A percentile compares a stretch with the other conserved stretches of the same genome.
Conservation (phyloP, 192 early-diverging fungal species). For the Backusella liffmaniae region DNA sequence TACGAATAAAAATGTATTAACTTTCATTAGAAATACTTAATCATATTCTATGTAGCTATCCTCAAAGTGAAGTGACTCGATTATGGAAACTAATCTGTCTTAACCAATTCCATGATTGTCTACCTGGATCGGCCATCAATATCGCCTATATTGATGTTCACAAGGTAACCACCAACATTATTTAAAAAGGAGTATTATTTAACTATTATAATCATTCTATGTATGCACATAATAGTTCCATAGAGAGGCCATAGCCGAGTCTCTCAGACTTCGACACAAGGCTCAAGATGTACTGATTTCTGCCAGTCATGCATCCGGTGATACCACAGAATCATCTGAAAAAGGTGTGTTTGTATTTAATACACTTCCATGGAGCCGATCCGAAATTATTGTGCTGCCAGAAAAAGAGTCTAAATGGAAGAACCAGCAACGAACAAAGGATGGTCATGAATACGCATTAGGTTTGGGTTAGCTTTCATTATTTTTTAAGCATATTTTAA, state of each 20-base stretch:
- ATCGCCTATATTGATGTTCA: slow-evolving; percentile 86
- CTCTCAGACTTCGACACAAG: slow-evolving; percentile 26
- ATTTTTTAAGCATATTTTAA: neutral
- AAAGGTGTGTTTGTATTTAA: slow-evolving; percentile 59
- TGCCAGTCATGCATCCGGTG: neutral
- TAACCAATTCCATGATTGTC: slow-evolving; percentile 98
- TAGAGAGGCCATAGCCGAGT: slow-evolving; percentile 30
- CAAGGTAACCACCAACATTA: slow-evolving; percentile 33
- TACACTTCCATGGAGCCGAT: slow-evolving; percentile 65
- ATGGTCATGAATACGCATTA: slow-evolving; percentile 40
- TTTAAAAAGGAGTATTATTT: too few relatives aligned
- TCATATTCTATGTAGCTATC: slow-evolving; percentile 52
- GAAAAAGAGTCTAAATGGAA: slow-evolving; percentile 28
- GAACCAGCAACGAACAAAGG: slow-evolving; percentile 26
- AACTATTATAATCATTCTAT: neutral
- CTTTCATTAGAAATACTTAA: neutral
- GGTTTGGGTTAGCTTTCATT: slow-evolving; percentile 34
- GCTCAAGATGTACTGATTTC: slow-evolving; percentile 24
- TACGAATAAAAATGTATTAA: neutral
- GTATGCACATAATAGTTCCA: slow-evolving; percentile 34
- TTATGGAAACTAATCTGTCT: slow-evolving; percentile 91
- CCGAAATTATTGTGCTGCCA: slow-evolving; percentile 66
- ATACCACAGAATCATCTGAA: neutral
- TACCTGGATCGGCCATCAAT: slow-evolving; percentile 91
- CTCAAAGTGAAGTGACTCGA: slow-evolving; percentile 68